A percentile compares a stretch with the other conserved stretches of the same genome.
These are phyloP conservation scores for Fomes fomentarius DNA, from an alignment of 1,284 basidiomycete species.

Conservation along the genomic window DNA sequence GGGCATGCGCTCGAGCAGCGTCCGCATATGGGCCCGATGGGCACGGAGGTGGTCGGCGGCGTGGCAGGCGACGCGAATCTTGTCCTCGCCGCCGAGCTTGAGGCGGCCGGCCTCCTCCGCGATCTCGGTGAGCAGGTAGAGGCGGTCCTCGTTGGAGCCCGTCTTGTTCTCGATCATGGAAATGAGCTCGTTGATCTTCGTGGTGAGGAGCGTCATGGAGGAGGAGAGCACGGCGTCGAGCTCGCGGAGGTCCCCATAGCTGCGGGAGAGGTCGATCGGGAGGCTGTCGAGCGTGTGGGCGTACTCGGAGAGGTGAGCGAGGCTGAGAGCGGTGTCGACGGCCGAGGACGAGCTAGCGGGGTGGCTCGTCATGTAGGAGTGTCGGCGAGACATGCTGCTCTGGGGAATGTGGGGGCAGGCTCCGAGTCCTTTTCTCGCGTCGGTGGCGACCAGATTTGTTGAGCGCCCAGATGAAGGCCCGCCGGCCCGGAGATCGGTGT, in stretches of 20 bases:
- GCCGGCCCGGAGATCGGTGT: not conserved
- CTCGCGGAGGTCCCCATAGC: slow-evolving; percentile 95
- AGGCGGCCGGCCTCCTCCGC: slow-evolving; percentile 92
- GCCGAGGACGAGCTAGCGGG: slow-evolving; percentile 29
- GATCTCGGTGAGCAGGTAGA: slow-evolving; percentile 89
- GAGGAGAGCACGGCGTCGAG: slow-evolving; percentile 96
- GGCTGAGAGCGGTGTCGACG: slow-evolving; percentile 53
- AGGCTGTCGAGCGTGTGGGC: slow-evolving; percentile 93
- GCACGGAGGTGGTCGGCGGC: slow-evolving; percentile 88
- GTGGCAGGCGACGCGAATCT: slow-evolving; percentile 95
- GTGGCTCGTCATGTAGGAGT: slow-evolving; percentile 16
- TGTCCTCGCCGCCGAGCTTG: slow-evolving; percentile 97
- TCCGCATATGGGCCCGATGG: slow-evolving; percentile 72
- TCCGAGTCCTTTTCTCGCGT: not conserved
- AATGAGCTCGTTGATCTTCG: slow-evolving; percentile 77
- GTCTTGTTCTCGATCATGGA: slow-evolving; percentile 75
- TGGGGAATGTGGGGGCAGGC: not conserved
- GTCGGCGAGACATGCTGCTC: slow-evolving; percentile 16
- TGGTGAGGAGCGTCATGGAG: slow-evolving; percentile 78
- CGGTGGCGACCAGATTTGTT: not conserved
- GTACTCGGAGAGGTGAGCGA: slow-evolving; percentile 78
- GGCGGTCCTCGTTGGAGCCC: slow-evolving; percentile 76
- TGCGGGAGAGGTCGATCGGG: slow-evolving; percentile 92
- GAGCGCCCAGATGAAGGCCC: not conserved
- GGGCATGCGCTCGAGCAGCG: slow-evolving; percentile 68